Evolutionary conservation across 768 basidiomycete genomes (phyloP).

Genomic region (Naganishia randhawae): DNA sequence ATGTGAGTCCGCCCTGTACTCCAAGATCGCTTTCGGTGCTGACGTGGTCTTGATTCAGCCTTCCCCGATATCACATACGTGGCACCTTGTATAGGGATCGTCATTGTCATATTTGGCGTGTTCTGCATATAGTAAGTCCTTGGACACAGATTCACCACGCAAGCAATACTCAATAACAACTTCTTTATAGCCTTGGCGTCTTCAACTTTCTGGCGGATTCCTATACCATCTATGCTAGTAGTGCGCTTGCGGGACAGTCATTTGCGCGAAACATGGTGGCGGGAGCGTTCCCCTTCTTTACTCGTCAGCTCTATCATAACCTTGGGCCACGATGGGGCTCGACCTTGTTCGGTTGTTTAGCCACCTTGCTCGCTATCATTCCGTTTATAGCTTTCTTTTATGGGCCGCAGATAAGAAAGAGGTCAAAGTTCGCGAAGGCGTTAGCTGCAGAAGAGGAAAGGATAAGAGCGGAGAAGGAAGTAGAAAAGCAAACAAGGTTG

Average conservation of each 20-base stretch:
- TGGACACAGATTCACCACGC: background rate
- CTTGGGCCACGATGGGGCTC: conserved; percentile 61
- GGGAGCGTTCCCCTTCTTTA: conserved; percentile 62
- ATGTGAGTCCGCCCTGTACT: conserved; percentile 47
- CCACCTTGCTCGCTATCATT: conserved; percentile 60
- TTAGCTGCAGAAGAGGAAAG: conserved; percentile 43
- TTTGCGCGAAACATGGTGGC: conserved; percentile 56
- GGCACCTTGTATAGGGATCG: conserved; percentile 58
- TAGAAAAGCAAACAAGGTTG: too few relatives aligned
- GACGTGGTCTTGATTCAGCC: conserved; percentile 1
- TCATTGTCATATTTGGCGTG: conserved; percentile 56
- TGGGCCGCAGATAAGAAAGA: conserved; percentile 46
- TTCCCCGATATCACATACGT: conserved; percentile 45
- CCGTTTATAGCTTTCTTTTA: conserved; percentile 48
- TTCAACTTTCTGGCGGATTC: conserved; percentile 66
- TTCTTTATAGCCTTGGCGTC: conserved; percentile 53
- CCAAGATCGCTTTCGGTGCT: background rate
- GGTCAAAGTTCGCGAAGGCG: conserved; percentile 36
- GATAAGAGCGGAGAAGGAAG: too few relatives aligned
- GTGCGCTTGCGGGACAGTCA: conserved; percentile 64
- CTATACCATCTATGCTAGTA: conserved; percentile 61
- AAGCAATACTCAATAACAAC: background rate
- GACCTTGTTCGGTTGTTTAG: conserved; percentile 52
- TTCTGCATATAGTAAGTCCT: conserved; percentile 58
- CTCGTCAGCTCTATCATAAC: conserved; percentile 51